A percentile compares a stretch with the other conserved stretches of the same genome.
Conservation (phyloP, 257 asterid species). For the Scutellaria galericulata region DNA sequence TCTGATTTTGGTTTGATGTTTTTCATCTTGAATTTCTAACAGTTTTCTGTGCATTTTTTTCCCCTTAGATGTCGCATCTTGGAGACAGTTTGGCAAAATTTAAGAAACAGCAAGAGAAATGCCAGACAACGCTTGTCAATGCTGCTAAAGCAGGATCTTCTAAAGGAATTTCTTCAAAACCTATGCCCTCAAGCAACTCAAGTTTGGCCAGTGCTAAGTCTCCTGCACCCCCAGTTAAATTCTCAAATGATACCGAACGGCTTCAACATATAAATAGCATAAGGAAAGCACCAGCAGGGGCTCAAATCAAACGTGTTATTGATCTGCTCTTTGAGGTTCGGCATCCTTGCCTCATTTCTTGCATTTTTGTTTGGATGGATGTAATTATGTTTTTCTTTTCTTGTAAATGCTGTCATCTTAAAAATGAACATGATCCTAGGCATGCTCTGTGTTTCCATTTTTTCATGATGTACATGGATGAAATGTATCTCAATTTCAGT, state of each 20-base stretch:
- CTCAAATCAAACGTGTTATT: constrained; percentile 93
- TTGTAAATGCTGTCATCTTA: neutral
- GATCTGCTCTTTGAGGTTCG: constrained; percentile 78
- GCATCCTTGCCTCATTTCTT: constrained; percentile 8
- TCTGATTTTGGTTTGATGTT: no score
- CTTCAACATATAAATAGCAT: constrained; percentile 90
- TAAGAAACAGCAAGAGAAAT: constrained; percentile 76
- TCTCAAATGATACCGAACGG: constrained; percentile 81
- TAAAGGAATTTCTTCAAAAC: constrained; percentile 47
- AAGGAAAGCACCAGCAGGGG: constrained; percentile 92
- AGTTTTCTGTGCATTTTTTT: neutral
- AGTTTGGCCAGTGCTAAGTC: constrained; percentile 53
- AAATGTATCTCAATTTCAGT: neutral
- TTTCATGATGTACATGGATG: neutral
- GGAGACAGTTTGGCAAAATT: constrained; percentile 57
- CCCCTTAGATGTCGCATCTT: constrained; percentile 56
- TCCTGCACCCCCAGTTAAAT: constrained; percentile 64
- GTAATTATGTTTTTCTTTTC: neutral
- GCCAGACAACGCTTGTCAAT: constrained; percentile 54
- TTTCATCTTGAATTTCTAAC: neutral
- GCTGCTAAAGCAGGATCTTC: constrained; percentile 55
- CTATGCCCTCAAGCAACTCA: constrained; percentile 39
- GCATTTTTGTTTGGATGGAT: constrained; percentile 23
- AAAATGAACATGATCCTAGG: neutral
- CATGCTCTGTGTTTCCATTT: neutral